Percentiles rank a stretch among this genome's conserved stretches.
Evolutionary conservation across 176 grass and related monocot genomes (phyloP).

Genomic region (sorghum (Sorghum bicolor)): Sorghum_bicolor_NCBIv3 NC_012871.2:45434501-45435000

Average conservation of each 20-base stretch:
- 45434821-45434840: constrained; percentile 83
- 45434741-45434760: background rate
- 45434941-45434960: constrained; percentile 76
- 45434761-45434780: background rate
- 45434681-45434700: background rate
- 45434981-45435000: background rate
- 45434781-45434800: background rate
- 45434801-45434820: background rate
- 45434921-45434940: constrained; percentile 65
- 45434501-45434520: constrained; percentile 78
- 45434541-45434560: constrained; percentile 93
- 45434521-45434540: constrained; percentile 72
- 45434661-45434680: background rate
- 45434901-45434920: constrained; percentile 71
- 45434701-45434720: background rate
- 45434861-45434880: constrained; percentile 86
- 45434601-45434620: background rate
- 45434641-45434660: background rate
- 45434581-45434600: background rate
- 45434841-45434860: constrained; percentile 86
- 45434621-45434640: background rate
- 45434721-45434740: background rate
- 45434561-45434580: background rate
- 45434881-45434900: constrained; percentile 75
- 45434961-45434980: constrained; percentile 42